Evolutionary conservation across 2,329 filamentous ascomycete species (phyloP), one percentile per base, ranked within the genome.

Genomic region (Verticillium alfalfae): DNA sequence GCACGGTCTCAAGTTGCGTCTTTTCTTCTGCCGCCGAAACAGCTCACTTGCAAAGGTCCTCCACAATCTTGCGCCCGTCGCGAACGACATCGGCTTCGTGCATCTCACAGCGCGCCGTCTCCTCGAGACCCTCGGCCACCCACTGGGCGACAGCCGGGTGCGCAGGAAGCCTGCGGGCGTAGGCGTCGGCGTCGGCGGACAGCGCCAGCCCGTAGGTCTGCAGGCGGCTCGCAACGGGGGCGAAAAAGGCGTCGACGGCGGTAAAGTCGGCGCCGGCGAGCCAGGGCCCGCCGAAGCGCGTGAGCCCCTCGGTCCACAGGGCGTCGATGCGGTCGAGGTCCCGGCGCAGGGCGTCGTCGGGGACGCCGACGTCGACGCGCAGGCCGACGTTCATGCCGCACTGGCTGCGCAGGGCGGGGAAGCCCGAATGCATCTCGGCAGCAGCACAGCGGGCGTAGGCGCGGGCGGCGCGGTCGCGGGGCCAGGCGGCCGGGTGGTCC

Each of bases 401-500:
- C 64, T 80, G 74, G 58, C 75, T 69, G 1, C 79, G 74, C 31
- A 82, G 66, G 18, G 71, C 70, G 4, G 58, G 54, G 64, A 81
- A 82, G 34, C 76, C 70, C 2, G 79, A 72, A 68, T 81, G 79
- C 79, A 82, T 81, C 67, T 81, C 76, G 0, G 79, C 76, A 5
- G 76, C 74, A 8, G 78, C 79, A 34, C 69, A 70, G 41, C 79
- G 71, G 15, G 80, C 80, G 63, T 76, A 77, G 1, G 79, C 76
- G 12, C 79, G 72, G 2, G 78, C 74, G 5, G 69, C 67, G 13
- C 68, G 58, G 62, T 77, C 74, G 16, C 34, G 58, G 0, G 81
- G 80, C 76, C 79, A 83, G 0, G 77, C 73, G n/a, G 62, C 63
- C 0, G 78, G 76, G 58, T 79, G 67, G 22, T 67, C 65, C 62